Evolutionary conservation across 2,329 filamentous ascomycete species (phyloP).

Genomic region (Ceratocystis cacaofunesta): DNA sequence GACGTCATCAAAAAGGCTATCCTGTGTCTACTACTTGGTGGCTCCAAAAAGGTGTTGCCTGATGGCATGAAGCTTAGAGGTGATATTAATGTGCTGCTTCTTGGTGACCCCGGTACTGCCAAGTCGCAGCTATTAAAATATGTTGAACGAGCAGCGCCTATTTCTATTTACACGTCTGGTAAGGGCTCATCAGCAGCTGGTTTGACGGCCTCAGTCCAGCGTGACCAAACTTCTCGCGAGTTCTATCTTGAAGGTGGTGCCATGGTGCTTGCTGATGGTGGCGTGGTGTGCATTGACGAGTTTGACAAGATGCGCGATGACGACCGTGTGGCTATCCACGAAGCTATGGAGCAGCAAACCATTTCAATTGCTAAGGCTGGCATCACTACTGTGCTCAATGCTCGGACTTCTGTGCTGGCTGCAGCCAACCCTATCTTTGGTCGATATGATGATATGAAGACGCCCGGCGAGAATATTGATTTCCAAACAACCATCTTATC

Average conservation of each 20-base stretch:
- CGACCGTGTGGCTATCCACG: conserved; percentile 93
- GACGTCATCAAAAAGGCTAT: conserved; percentile 95
- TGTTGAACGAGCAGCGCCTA: conserved; percentile 88
- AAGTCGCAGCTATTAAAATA: conserved; percentile 97
- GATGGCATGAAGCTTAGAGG: conserved; percentile 96
- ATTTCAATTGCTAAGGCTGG: conserved; percentile 98
- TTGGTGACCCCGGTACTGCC: conserved; percentile 94
- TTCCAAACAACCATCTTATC: conserved; percentile 97
- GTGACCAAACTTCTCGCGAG: conserved; percentile 79
- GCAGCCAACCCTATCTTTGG: conserved; percentile 97
- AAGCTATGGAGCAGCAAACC: conserved; percentile 99
- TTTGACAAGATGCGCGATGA: conserved; percentile 99
- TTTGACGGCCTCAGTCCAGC: conserved; percentile 91
- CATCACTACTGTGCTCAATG: conserved; percentile 95
- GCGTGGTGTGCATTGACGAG: conserved; percentile 96
- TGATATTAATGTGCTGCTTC: conserved; percentile 91
- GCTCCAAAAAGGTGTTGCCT: conserved; percentile 92
- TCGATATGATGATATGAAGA: conserved; percentile 95
- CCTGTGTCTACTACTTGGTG: conserved; percentile 79
- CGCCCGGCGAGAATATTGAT: conserved; percentile 95
- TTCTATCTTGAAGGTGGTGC: conserved; percentile 97
- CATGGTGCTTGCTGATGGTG: conserved; percentile 94
- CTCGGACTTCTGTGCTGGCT: conserved; percentile 83
- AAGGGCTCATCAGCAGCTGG: conserved; percentile 95
- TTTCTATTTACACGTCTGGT: conserved; percentile 95